These are phyloP conservation scores for Porogramme epimiltina DNA, from an alignment of 1,284 basidiomycete species.

Conservation along the genomic window DNA sequence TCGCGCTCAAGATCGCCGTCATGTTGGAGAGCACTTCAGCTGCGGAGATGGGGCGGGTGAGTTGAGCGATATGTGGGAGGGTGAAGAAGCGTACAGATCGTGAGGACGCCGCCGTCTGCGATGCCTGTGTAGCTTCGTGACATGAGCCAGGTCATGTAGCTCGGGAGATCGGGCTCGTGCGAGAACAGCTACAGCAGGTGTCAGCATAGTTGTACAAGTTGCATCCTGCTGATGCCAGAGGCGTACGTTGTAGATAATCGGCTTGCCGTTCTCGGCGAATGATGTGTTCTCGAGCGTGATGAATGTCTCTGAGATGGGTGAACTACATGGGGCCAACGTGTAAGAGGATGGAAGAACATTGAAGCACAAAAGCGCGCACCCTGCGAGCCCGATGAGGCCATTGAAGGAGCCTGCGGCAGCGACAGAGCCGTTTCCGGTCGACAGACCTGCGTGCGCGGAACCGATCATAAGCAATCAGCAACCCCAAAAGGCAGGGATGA, in stretches of 20 bases:
- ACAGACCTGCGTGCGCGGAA: too few relatives aligned
- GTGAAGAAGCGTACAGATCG: constrained; percentile 19
- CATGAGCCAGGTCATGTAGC: constrained; percentile 24
- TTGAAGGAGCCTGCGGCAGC: too few relatives aligned
- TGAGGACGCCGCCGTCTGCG: constrained; percentile 26
- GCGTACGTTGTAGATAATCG: constrained; percentile 23
- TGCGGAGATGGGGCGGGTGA: background rate
- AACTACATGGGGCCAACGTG: too few relatives aligned
- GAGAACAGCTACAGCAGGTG: constrained; percentile 19
- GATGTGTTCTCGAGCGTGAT: constrained; percentile 7
- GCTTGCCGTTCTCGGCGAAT: constrained; percentile 10
- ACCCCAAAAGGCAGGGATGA: too few relatives aligned
- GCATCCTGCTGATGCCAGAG: background rate
- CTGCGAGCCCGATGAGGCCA: too few relatives aligned
- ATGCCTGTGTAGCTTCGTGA: constrained; percentile 20
- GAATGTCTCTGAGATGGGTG: too few relatives aligned
- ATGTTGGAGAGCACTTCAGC: constrained; percentile 14
- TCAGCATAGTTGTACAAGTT: too few relatives aligned
- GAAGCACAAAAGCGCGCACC: too few relatives aligned
- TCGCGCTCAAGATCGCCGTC: constrained; percentile 3
- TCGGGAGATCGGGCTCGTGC: constrained; percentile 18
- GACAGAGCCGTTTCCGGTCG: too few relatives aligned
- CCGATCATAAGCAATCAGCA: too few relatives aligned
- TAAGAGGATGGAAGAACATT: too few relatives aligned
- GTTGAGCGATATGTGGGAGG: too few relatives aligned